phyloP scores from a whole-genome alignment of 495 filamentous ascomycete species.

The Penicillium maclennaniae region DNA sequence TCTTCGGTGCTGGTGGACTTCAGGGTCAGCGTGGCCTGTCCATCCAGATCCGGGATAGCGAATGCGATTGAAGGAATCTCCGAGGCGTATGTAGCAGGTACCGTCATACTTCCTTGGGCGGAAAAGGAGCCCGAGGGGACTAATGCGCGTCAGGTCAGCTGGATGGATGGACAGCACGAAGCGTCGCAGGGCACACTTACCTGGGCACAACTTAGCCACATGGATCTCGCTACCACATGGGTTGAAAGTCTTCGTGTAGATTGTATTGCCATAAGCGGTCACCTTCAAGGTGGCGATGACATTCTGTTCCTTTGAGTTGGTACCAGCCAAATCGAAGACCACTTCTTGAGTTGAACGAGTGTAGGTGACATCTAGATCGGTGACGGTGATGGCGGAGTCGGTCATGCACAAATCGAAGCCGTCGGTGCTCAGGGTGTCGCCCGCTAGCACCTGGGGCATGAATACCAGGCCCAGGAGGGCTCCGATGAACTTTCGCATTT shows the following conservation, averaged over 20 bases:
- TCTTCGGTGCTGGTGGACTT: constrained; percentile 54
- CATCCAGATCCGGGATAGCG: constrained; percentile 84
- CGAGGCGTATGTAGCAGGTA: constrained; percentile 65
- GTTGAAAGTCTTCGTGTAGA: constrained; percentile 78
- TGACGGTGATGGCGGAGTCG: constrained; percentile 63
- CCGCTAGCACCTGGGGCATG: constrained; percentile 50
- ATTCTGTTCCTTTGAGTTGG: constrained; percentile 68
- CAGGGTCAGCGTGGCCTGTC: constrained; percentile 75
- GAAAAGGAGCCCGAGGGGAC: constrained; percentile 72
- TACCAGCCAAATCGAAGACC: constrained; percentile 79
- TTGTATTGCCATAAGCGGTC: constrained; percentile 77
- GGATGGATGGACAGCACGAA: not conserved
- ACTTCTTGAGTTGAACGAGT: constrained; percentile 67
- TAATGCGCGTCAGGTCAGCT: constrained; percentile 21
- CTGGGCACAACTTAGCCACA: constrained; percentile 74
- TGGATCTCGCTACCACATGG: constrained; percentile 67
- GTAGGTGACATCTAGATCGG: constrained; percentile 74
- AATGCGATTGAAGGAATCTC: constrained; percentile 90
- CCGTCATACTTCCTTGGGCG: constrained; percentile 62
- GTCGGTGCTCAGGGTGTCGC: constrained; percentile 71
- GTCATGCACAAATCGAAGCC: constrained; percentile 74
- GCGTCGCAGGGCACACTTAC: constrained; percentile 43
- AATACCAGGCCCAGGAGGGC: constrained; percentile 30
- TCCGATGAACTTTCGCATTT: constrained; percentile 30
- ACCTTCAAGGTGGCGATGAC: constrained; percentile 76